These are phyloP conservation scores for Physcomitrellopsis africana DNA, from an alignment of 225 moss, liverwort and hornwort genomes.

Conservation along the genomic window DNA sequence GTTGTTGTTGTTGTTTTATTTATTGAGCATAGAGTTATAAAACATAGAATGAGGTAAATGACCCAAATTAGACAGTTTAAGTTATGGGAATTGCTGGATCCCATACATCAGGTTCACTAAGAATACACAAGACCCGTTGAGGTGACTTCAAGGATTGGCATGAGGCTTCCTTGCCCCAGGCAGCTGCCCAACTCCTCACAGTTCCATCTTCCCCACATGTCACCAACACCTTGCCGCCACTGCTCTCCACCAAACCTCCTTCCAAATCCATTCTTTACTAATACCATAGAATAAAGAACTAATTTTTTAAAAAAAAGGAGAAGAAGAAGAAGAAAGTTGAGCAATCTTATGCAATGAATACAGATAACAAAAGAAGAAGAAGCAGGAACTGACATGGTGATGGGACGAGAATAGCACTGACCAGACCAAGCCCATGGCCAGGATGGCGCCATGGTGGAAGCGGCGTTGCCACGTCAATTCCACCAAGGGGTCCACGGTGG, in stretches of 20 bases:
- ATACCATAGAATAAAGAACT: no score
- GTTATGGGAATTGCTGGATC: no score
- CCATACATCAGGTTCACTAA: constrained; percentile 61
- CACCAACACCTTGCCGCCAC: constrained; percentile 68
- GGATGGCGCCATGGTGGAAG: constrained; percentile 74
- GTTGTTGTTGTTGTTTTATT: no score
- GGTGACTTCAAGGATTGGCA: constrained; percentile 58
- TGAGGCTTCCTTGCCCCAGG: constrained; percentile 78
- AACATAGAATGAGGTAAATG: no score
- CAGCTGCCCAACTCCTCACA: constrained; percentile 66
- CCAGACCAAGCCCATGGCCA: constrained; percentile 71
- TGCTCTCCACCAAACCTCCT: constrained; percentile 16
- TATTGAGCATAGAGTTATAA: no score
- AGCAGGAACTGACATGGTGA: no score
- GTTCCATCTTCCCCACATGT: constrained; percentile 88
- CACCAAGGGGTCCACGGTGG: not conserved
- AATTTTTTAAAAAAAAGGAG: no score
- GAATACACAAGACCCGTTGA: constrained; percentile 67
- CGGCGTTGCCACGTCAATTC: constrained; percentile 66
- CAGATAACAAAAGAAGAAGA: no score
- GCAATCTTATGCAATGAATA: no score
- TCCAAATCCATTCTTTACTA: no score
- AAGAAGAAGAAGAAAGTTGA: no score
- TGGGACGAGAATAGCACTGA: constrained; percentile 3
- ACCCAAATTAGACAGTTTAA: no score